Conservation (phyloP, 2,329 filamentous ascomycete species). For the Exophiala oligosperma region DNA sequence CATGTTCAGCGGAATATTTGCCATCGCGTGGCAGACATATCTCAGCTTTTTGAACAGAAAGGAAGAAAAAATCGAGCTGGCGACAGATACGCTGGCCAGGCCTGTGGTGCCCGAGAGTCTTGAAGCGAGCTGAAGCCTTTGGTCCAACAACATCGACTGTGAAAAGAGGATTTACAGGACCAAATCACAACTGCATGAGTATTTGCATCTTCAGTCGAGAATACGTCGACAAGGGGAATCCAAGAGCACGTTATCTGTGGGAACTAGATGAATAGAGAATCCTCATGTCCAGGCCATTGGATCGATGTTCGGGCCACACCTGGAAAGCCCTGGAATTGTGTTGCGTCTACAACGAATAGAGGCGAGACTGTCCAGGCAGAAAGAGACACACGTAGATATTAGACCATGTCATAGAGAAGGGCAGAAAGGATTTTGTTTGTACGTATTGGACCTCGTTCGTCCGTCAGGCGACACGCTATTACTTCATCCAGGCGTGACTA, state of each 20-base stretch:
- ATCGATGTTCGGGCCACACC: not conserved
- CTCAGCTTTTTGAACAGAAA: constrained; percentile 55
- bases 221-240: not conserved
- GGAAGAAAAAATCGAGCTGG: constrained; percentile 28
- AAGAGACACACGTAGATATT: not conserved
- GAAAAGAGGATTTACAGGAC: too few relatives aligned
- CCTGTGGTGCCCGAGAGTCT: constrained; percentile 13
- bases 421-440: constrained; percentile 1
- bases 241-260: not conserved
- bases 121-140: constrained; percentile 8
- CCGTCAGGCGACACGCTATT: not conserved
- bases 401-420: not conserved
- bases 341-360: too few relatives aligned
- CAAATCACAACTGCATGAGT: too few relatives aligned
- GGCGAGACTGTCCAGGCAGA: too few relatives aligned
- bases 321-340: too few relatives aligned
- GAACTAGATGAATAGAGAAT: too few relatives aligned
- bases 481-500: not conserved
- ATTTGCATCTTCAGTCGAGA: too few relatives aligned
- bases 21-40: constrained; percentile 92
- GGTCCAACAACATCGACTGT: not conserved
- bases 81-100: constrained; percentile 15
- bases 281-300: too few relatives aligned
- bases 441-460: constrained; percentile 10
- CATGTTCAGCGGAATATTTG: constrained; percentile 75